These are phyloP conservation scores for Naganishia onofrii DNA, from an alignment of 768 basidiomycete genomes.

Conservation along the genomic window DNA sequence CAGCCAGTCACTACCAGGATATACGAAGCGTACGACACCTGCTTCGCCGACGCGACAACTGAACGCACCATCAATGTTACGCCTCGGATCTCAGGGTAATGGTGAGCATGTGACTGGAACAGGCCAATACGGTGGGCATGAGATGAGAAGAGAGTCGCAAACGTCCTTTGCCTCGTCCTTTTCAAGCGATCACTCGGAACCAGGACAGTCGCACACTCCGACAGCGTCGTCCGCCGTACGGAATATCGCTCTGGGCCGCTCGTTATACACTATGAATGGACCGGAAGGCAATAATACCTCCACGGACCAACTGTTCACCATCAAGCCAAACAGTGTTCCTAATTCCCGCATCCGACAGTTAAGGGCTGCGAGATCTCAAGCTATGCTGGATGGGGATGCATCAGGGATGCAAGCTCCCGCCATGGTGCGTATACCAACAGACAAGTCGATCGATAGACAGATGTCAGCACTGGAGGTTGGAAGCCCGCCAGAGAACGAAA, in stretches of 20 bases:
- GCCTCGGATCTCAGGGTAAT: neutral
- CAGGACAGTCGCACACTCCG: neutral
- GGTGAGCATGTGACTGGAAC: neutral
- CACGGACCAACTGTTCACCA: slow-evolving; percentile 16
- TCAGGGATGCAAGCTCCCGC: slow-evolving; percentile 10
- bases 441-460: neutral
- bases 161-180: slow-evolving; percentile 6
- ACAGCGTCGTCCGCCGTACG: neutral
- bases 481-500: neutral
- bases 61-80: neutral
- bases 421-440: neutral
- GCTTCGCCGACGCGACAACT: neutral
- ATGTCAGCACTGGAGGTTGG: neutral
- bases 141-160: slow-evolving; percentile 5
- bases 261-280: slow-evolving; percentile 1
- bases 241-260: neutral
- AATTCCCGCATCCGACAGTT: slow-evolving; percentile 4
- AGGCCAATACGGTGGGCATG: neutral
- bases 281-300: slow-evolving; percentile 12
- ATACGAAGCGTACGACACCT: neutral
- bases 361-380: slow-evolving; percentile 8
- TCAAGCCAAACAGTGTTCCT: neutral
- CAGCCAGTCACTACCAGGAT: neutral
- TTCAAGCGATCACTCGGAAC: slow-evolving; percentile 1
- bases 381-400: neutral